phyloP scores from a whole-genome alignment of 2,329 filamentous ascomycete genomes.

The Calonectria pteridis region DNA sequence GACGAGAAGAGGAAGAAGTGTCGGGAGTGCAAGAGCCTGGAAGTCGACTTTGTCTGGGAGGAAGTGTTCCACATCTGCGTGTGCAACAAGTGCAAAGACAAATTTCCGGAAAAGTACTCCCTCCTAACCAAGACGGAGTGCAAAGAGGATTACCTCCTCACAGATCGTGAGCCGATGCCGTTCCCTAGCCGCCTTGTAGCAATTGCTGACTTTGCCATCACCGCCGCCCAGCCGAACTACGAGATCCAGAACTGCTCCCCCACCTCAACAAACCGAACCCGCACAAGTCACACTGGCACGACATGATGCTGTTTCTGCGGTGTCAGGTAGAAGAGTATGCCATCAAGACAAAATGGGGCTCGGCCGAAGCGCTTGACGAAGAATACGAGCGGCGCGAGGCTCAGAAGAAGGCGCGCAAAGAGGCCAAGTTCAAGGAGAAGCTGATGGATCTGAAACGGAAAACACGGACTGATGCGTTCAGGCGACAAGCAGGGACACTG shows the following conservation, averaged over 20 bases:
- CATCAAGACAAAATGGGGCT: constrained; percentile 91
- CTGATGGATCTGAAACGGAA: constrained; percentile 92
- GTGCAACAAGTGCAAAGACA: constrained; percentile 89
- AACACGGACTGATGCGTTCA: constrained; percentile 90
- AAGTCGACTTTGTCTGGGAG: constrained; percentile 97
- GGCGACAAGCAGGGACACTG: constrained; percentile 74
- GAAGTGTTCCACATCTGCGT: constrained; percentile 83
- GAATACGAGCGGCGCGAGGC: constrained; percentile 86
- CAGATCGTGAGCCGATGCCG: constrained; percentile 75
- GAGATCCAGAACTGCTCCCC: constrained; percentile 86
- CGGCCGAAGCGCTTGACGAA: constrained; percentile 83
- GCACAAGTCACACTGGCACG: constrained; percentile 95
- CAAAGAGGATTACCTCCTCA: constrained; percentile 93
- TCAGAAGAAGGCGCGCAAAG: constrained; percentile 87
- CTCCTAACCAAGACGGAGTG: constrained; percentile 97
- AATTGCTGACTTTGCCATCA: constrained; percentile 12
- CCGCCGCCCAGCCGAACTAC: constrained; percentile 84
- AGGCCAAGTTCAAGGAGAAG: constrained; percentile 92
- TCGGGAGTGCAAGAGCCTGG: constrained; percentile 82
- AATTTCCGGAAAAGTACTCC: constrained; percentile 91
- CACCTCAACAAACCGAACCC: constrained; percentile 93
- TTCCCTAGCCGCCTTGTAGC: neutral
- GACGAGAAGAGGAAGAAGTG: constrained; percentile 78
- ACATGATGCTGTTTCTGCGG: constrained; percentile 97
- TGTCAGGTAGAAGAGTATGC: constrained; percentile 97